Conservation (phyloP, 2,329 filamentous ascomycete species). For the Aspergillus fijiensis region DNA sequence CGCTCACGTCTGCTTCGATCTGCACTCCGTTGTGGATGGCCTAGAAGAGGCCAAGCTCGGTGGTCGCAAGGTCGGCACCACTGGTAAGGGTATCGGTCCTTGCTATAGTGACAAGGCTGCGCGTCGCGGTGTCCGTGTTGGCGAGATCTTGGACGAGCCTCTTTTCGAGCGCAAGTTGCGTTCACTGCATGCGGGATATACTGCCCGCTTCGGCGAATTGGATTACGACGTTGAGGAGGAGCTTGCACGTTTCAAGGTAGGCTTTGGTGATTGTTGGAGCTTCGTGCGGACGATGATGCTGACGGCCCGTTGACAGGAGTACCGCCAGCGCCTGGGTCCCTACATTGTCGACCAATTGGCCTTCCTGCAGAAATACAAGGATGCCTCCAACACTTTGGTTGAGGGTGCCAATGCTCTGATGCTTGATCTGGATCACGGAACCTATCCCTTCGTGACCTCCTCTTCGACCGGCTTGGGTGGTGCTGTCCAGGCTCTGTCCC, state of each 20-base stretch:
- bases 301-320: constrained; percentile 29
- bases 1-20: constrained; percentile 47
- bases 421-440: constrained; percentile 58
- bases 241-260: constrained; percentile 56
- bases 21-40: constrained; percentile 48
- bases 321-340: constrained; percentile 37
- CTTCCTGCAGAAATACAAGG: constrained; percentile 55
- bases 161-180: constrained; percentile 57
- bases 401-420: constrained; percentile 65
- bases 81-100: constrained; percentile 54
- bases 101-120: constrained; percentile 64
- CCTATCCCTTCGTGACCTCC: constrained; percentile 52
- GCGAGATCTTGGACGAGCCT: constrained; percentile 57
- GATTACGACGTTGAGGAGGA: constrained; percentile 62
- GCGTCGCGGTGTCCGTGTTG: constrained; percentile 58
- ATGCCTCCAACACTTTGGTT: constrained; percentile 57
- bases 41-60: constrained; percentile 47
- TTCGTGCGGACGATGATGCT: background rate
- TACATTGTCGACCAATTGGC: constrained; percentile 49
- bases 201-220: constrained; percentile 59
- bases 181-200: constrained; percentile 52
- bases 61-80: constrained; percentile 50
- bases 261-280: constrained; percentile 8
- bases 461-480: constrained; percentile 50
- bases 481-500: constrained; percentile 58